Conservation (phyloP, 164 flowering plant genomes). For the Umbellularia californica region DNA sequence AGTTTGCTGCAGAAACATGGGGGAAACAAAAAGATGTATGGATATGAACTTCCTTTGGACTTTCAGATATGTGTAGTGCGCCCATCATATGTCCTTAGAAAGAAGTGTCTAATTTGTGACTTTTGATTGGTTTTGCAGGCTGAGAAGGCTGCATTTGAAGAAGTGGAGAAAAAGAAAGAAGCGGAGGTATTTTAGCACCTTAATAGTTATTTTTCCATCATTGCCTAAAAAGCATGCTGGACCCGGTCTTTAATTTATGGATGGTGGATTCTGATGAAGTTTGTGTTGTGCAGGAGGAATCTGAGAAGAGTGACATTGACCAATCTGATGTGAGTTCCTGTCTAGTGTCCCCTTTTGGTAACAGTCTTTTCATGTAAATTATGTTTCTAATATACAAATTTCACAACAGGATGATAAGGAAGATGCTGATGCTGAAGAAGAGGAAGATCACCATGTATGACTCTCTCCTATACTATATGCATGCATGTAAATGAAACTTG, state of each 20-base stretch:
- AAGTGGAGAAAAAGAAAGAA: constrained; percentile 52
- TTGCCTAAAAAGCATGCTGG: neutral
- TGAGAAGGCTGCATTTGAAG: constrained; percentile 63
- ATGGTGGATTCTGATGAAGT: too few relatives aligned
- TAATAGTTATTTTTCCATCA: neutral
- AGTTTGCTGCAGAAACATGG: constrained; percentile 54
- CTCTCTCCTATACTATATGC: neutral
- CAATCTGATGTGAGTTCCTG: constrained; percentile 19
- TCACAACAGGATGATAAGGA: constrained; percentile 18
- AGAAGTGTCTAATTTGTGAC: neutral
- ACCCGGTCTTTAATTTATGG: too few relatives aligned
- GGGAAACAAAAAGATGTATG: constrained; percentile 40
- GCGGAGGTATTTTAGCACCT: constrained; percentile 34
- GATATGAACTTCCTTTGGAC: neutral
- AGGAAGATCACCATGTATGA: constrained; percentile 18
- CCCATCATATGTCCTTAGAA: neutral
- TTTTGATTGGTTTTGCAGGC: constrained; percentile 23
- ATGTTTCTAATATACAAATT: neutral
- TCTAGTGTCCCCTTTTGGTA: neutral
- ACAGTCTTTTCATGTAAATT: neutral
- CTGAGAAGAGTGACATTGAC: constrained; percentile 12
- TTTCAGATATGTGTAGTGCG: too few relatives aligned
- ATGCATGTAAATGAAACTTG: neutral
- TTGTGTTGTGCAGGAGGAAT: constrained; percentile 11
- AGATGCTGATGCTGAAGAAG: constrained; percentile 1